Evolutionary conservation across 352 stramenopile species (phyloP), one percentile per base, ranked within the genome.

Genomic region (Pythium volutum): DNA sequence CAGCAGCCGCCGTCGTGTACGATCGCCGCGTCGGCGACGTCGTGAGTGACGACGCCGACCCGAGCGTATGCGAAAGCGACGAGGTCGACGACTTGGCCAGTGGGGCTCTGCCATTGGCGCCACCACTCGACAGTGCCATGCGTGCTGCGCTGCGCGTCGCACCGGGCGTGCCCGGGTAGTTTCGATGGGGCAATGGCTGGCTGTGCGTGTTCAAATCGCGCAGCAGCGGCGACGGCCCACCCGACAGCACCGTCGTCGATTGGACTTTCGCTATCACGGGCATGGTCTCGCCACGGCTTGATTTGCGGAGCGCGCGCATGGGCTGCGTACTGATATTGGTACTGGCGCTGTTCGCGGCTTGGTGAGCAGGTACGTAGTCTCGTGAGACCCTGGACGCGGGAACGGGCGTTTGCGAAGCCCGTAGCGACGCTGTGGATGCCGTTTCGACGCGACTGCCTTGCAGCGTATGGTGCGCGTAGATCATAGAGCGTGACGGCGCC

Each of bases 231-330:
- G 27, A n/a, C 29, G 29, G n/a, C 23, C 27, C 18, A n/a, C 22
- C 15, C 23, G 33, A 20, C 31, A 41, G n/a, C n/a, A 20, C 26
- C 46, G 43, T 48, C 31, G 22, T 15, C n/a, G 57, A 36, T 14
- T 43, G 3, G 59, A 36, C 12, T 23, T 16, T 16, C n/a, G n/a
- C n/a, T n/a, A n/a, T n/a, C n/a, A n/a, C n/a, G n/a, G 49, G 27
- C 27, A 22, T 41, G 45, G 10, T 53, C 48, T 57, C 54, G 14
- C 39, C 46, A 18, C 52, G 42, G 52, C 45, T 56, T 16, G 49
- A 65, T 12, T 70, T 31, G 16, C 51, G 47, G 25, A 62, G 42
- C 25, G 23, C 45, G 51, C 55, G 63, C 52, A 62, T n/a, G n/a
- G 54, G 33, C 38, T 50, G 34, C 38, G 51, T n/a, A n/a, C n/a